Conservation (phyloP, 2,329 filamentous ascomycete genomes). For the Cladosporium sp. region DNA sequence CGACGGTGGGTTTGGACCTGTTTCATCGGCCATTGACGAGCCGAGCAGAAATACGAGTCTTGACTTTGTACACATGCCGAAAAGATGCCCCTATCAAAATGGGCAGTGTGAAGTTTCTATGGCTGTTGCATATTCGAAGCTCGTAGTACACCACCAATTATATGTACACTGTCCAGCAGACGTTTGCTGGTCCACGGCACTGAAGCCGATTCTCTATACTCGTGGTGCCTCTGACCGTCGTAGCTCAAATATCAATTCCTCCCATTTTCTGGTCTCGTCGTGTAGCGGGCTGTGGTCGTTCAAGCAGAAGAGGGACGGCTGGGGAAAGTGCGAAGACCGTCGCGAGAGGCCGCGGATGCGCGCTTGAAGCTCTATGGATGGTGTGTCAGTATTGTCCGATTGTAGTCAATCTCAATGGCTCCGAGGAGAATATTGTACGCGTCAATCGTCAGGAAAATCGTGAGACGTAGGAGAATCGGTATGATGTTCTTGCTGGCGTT, state of each 20-base stretch:
- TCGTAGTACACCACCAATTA: conserved; percentile 13
- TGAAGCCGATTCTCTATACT: conserved; percentile 3
- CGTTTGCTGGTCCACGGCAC: conserved; percentile 5
- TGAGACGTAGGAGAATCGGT: not conserved
- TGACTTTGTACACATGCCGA: too few relatives aligned
- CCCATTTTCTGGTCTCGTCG: not conserved
- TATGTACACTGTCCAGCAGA: conserved; percentile 8
- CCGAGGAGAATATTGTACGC: not conserved
- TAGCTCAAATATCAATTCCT: not conserved
- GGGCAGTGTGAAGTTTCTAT: conserved; percentile 10
- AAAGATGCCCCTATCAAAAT: too few relatives aligned
- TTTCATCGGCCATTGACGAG: too few relatives aligned
- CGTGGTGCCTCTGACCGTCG: not conserved
- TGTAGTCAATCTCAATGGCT: not conserved
- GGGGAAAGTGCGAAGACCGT: conserved; percentile 48
- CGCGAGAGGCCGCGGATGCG: conserved; percentile 43
- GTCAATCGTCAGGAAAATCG: not conserved
- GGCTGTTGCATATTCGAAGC: conserved; percentile 6
- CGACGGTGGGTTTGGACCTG: too few relatives aligned
- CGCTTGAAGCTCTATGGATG: conserved; percentile 48
- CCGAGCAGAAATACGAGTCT: too few relatives aligned
- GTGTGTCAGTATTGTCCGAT: not conserved
- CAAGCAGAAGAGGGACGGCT: conserved; percentile 18
- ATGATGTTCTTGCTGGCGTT: not conserved
- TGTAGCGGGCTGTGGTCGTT: conserved; percentile 11